phyloP scores from a whole-genome alignment of 73 alveolate species.

The Urostyla sp. region DNA sequence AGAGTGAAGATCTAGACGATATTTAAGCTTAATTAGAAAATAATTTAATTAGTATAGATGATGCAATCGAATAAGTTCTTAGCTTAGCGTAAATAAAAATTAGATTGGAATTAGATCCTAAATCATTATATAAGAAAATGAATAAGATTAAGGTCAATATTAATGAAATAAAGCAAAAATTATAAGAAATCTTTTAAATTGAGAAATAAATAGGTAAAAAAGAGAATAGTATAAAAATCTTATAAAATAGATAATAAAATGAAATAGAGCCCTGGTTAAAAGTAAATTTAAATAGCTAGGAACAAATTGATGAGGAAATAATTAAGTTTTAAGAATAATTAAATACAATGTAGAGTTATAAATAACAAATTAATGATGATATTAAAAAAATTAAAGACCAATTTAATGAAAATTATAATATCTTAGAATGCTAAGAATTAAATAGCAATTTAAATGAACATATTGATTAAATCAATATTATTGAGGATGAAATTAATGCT shows the following conservation, averaged over 20 bases:
- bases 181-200: not conserved
- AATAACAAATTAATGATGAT: slow-evolving; percentile 1
- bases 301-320: not conserved
- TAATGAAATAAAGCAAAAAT: not conserved
- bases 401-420: slow-evolving; percentile 26
- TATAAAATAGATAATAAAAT: slow-evolving; percentile 36
- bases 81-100: slow-evolving; percentile 34
- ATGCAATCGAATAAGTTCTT: slow-evolving; percentile 8
- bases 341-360: not conserved
- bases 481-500: not conserved
- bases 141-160: not conserved
- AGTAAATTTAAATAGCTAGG: slow-evolving; percentile 13
- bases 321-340: not conserved
- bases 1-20: slow-evolving; percentile 48
- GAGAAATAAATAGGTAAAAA: slow-evolving; percentile 8
- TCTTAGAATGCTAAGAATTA: slow-evolving; percentile 8
- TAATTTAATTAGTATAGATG: not conserved
- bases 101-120: not conserved
- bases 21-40: slow-evolving; percentile 2
- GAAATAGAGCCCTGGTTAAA: slow-evolving; percentile 38
- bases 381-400: not conserved
- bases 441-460: not conserved
- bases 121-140: slow-evolving; percentile 1
- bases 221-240: slow-evolving; percentile 23
- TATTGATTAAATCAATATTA: too few relatives aligned